Conservation (phyloP, 306 rosid species). For the Cucumis sativus region Cucumber_9930_V3 NC_026656.2:8962001-8962500, state of each 20-base stretch:
- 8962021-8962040: too few species aligned
- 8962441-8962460: constrained; percentile 44
- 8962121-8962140: not conserved
- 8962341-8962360: not conserved
- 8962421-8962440: constrained; percentile 45
- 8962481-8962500: constrained; percentile 52
- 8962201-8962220: not conserved
- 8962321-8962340: not conserved
- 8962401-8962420: constrained; percentile 56
- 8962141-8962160: not conserved
- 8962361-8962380: constrained; percentile 30
- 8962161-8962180: not conserved
- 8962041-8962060: too few species aligned
- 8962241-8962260: not conserved
- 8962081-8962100: not conserved
- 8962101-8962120: not conserved
- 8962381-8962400: constrained; percentile 34
- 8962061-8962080: too few species aligned
- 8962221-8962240: not conserved
- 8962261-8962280: not conserved
- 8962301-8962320: not conserved
- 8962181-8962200: not conserved
- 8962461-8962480: constrained; percentile 41
- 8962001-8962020: not conserved
- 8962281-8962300: not conserved